Evolutionary conservation across 2,329 filamentous ascomycete genomes (phyloP).

Genomic region (Metarhizium rileyi): DNA sequence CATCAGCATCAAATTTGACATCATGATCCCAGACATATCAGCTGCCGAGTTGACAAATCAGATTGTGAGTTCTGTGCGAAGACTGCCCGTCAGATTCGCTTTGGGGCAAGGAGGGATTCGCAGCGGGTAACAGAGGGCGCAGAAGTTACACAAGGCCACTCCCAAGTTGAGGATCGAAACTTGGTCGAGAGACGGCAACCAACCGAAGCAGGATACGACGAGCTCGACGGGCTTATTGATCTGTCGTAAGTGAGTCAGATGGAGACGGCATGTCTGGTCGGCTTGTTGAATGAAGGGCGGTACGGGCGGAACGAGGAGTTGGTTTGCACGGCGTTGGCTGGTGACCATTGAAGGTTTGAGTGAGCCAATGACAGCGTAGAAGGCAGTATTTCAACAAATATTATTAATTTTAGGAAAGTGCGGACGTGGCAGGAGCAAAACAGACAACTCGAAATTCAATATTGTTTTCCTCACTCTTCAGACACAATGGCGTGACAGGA

Average conservation of each 20-base stretch:
- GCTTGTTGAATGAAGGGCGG: not conserved
- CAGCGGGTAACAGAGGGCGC: slow-evolving; percentile 23
- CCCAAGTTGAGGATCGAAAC: too few species aligned
- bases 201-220: slow-evolving; percentile 1
- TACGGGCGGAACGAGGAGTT: not conserved
- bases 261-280: not conserved
- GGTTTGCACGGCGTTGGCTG: not conserved
- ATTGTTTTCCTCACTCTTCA: too few species aligned
- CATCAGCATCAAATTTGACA: not conserved
- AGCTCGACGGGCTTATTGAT: not conserved
- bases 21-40: not conserved
- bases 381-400: too few species aligned
- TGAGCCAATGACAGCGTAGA: not conserved
- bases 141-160: slow-evolving; percentile 20
- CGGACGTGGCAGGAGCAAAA: too few species aligned
- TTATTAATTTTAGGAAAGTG: too few species aligned
- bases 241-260: not conserved
- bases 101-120: slow-evolving; percentile 21
- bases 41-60: too few species aligned
- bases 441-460: too few species aligned
- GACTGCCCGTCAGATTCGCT: slow-evolving; percentile 11
- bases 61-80: too few species aligned
- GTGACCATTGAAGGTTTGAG: not conserved
- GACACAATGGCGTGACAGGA: too few species aligned
- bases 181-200: slow-evolving; percentile 20